Conservation (phyloP, 306 rosid species). For the Gynostemma pentaphyllum region DNA sequence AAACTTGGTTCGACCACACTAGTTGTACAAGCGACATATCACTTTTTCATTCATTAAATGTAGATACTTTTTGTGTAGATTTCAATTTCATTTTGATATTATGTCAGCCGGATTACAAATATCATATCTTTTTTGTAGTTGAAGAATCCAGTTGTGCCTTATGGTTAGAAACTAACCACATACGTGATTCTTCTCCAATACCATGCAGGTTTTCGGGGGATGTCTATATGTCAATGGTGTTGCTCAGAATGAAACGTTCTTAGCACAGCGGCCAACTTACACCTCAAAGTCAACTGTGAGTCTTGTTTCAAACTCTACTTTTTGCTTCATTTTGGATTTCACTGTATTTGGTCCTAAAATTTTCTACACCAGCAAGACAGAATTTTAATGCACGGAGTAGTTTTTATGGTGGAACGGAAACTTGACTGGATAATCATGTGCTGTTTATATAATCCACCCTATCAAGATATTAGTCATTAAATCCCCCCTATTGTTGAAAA, state of each 20-base stretch:
- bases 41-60: too few relatives aligned
- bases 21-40: too few relatives aligned
- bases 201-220: conserved; percentile 49
- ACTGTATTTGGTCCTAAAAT: conserved; percentile 3
- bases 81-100: too few relatives aligned
- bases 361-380: not conserved
- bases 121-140: not conserved
- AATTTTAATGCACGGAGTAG: not conserved
- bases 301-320: not conserved
- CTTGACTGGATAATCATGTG: not conserved
- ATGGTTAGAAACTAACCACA: not conserved
- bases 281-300: conserved; percentile 39
- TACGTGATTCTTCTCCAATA: not conserved
- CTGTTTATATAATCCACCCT: not conserved
- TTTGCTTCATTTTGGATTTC: conserved; percentile 7
- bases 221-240: conserved; percentile 63
- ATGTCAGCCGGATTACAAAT: too few relatives aligned
- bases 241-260: conserved; percentile 50
- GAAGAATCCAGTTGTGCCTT: not conserved
- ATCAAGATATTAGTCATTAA: not conserved
- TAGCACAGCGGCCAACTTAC: conserved; percentile 47
- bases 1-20: too few relatives aligned
- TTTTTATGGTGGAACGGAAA: not conserved
- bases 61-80: too few relatives aligned
- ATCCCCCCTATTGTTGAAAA: too few relatives aligned